Evolutionary conservation across 2,329 filamentous ascomycete species (phyloP).

Genomic region (Calonectria ilicicola): DNA sequence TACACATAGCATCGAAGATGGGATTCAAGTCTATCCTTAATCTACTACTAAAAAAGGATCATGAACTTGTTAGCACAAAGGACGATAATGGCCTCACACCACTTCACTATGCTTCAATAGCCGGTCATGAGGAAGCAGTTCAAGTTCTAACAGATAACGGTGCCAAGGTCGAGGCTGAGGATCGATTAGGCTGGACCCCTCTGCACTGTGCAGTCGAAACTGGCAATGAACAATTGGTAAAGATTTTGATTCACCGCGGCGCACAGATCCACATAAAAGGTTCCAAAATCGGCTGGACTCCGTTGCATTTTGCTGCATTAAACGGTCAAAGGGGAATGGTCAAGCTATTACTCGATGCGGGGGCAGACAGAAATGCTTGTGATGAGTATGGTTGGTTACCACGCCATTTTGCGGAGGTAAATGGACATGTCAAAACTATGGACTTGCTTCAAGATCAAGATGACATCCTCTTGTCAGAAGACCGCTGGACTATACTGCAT

Average conservation of each 20-base stretch:
- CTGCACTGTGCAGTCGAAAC: neutral
- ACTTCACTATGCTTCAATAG: neutral
- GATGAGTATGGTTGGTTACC: too few species aligned
- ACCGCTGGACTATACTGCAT: too few species aligned
- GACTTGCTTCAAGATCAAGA: neutral
- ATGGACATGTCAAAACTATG: too few species aligned
- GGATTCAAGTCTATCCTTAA: neutral
- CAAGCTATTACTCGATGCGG: neutral
- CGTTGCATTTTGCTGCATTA: neutral
- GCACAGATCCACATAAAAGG: too few species aligned
- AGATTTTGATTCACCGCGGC: too few species aligned
- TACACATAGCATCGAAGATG: neutral
- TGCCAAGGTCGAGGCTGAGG: neutral
- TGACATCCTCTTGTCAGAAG: neutral
- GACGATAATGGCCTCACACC: neutral
- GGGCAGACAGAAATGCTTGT: too few species aligned
- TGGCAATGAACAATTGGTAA: too few species aligned
- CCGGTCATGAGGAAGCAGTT: neutral
- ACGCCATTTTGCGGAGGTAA: too few species aligned
- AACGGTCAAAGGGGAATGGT: neutral
- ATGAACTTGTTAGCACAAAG: neutral
- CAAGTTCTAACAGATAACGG: neutral
- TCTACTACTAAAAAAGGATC: neutral
- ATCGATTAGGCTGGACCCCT: neutral
- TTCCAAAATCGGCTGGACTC: neutral